phyloP scores from a whole-genome alignment of 1,284 basidiomycete genomes.

The Meripilus lineatus region DNA sequence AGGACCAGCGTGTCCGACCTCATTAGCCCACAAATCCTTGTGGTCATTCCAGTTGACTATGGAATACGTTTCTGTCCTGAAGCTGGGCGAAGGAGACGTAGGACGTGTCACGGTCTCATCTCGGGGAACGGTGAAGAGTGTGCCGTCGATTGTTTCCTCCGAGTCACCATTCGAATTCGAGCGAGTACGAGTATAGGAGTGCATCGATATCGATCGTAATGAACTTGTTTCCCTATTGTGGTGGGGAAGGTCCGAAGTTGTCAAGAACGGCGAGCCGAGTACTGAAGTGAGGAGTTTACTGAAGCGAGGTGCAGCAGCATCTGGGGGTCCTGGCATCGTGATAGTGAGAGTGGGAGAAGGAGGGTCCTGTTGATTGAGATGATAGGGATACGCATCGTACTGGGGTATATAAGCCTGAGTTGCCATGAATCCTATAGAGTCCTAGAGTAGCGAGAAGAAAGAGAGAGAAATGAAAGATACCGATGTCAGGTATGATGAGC shows the following conservation, averaged over 20 bases:
- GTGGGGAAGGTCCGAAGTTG: slow-evolving; percentile 26
- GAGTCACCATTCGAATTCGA: slow-evolving; percentile 10
- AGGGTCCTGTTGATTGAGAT: neutral
- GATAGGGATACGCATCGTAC: neutral
- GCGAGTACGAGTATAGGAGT: too few species aligned
- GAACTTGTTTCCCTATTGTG: slow-evolving; percentile 13
- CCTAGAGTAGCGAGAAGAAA: neutral
- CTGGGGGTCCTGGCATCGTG: neutral
- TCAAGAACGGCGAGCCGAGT: slow-evolving; percentile 30
- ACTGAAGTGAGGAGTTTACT: slow-evolving; percentile 25
- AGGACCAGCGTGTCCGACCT: slow-evolving; percentile 3
- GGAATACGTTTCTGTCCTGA: slow-evolving; percentile 28
- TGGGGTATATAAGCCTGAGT: neutral
- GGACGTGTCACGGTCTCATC: slow-evolving; percentile 42
- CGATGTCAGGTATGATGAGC: too few species aligned
- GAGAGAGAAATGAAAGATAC: too few species aligned
- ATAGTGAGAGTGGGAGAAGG: neutral
- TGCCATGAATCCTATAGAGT: neutral
- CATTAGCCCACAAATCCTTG: too few species aligned
- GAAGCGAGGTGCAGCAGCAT: slow-evolving; percentile 26
- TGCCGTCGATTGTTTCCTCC: slow-evolving; percentile 39
- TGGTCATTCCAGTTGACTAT: slow-evolving; percentile 24
- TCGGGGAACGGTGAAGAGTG: slow-evolving; percentile 34
- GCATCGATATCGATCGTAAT: too few species aligned
- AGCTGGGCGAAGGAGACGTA: slow-evolving; percentile 39